Base-by-base conservation (phyloP, 352 stramenopile genomes). In the Thalassiosira exigua region DNA sequence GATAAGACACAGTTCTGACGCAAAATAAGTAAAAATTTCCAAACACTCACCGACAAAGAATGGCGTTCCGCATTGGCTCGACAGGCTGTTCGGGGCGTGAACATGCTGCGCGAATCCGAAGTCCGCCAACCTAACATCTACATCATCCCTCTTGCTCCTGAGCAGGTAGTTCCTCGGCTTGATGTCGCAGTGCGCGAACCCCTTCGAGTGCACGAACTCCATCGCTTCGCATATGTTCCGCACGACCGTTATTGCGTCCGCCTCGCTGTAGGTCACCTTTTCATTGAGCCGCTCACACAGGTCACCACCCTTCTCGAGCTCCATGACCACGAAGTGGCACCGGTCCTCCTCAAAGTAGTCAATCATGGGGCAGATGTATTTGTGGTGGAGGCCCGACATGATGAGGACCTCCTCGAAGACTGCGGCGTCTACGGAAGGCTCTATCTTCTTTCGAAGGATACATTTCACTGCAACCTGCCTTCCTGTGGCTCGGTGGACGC, bases 311-410 rank as follows among this genome's bases (percentile, higher is more conserved):
- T 95, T 95, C 91, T 98, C 98, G 46, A 98, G 95, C 86, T 99
- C 97, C 33, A 98, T 98, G 0, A 99, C 96, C 50, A 99, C 88
- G 87, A 99, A 99, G 86, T 98, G 99, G 78, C 97, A 83, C 39
- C 69, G 32, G 56, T 86, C 74, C 59, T 86, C 89, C 60, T 95
- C 90, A 52, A 93, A 95, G 75, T 94, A 95, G 51, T 93, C 90
- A 80, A 93, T 89, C 33, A 95, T 82, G 5, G 84, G 86, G 36
- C 92, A 87, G 65, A 95, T 92, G 68, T 93, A 90, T 51, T 77
- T 81, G 60, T 95, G 90, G 12, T 89, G 81, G 4, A 95, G 59
- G 26, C 76, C 80, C 21, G 80, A 82, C 72, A 95, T 88, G 78
- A 95, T 93, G 14, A 86, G 79, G 24, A 95, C 90, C 84, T 95